A percentile compares a stretch with the other conserved stretches of the same genome.
phyloP scores from a whole-genome alignment of 2,329 filamentous ascomycete species.

The Lasiodiplodia hormozganensis region DNA sequence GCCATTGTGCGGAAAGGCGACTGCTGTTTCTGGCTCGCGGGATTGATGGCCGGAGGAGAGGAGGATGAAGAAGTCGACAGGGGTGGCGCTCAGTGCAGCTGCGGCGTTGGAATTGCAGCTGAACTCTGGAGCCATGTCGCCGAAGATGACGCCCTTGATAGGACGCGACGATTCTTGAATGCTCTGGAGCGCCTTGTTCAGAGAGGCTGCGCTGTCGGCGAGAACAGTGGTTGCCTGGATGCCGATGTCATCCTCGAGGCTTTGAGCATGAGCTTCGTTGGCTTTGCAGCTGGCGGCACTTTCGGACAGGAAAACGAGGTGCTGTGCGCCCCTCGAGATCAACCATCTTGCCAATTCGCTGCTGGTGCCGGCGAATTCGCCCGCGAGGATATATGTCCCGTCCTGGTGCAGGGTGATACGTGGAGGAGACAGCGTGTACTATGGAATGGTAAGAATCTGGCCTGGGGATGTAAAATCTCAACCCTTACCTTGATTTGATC shows the following conservation, averaged over 20 bases:
- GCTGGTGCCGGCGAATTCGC: conserved; percentile 30
- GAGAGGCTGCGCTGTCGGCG: conserved; percentile 16
- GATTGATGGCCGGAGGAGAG: too few relatives aligned
- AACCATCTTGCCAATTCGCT: conserved; percentile 26
- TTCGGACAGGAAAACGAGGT: conserved; percentile 26
- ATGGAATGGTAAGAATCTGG: neutral
- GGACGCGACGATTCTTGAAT: neutral
- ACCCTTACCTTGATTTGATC: neutral
- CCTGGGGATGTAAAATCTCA: neutral
- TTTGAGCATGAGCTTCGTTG: neutral
- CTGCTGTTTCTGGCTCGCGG: conserved; percentile 16
- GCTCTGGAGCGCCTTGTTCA: conserved; percentile 28
- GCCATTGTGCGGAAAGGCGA: conserved; percentile 48
- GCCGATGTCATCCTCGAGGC: neutral
- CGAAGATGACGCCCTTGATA: conserved; percentile 37
- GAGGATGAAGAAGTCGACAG: too few relatives aligned
- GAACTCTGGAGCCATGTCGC: conserved; percentile 37
- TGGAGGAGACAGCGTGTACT: neutral
- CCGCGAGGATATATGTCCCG: conserved; percentile 17
- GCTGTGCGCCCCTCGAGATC: conserved; percentile 13
- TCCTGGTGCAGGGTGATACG: neutral
- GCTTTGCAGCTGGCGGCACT: neutral
- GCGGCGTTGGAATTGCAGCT: too few relatives aligned
- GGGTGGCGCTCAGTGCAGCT: too few relatives aligned
- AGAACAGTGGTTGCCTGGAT: neutral